Evolutionary conservation across 2,329 filamentous ascomycete species (phyloP).

Genomic region (Trematosphaeria pertusa): DNA sequence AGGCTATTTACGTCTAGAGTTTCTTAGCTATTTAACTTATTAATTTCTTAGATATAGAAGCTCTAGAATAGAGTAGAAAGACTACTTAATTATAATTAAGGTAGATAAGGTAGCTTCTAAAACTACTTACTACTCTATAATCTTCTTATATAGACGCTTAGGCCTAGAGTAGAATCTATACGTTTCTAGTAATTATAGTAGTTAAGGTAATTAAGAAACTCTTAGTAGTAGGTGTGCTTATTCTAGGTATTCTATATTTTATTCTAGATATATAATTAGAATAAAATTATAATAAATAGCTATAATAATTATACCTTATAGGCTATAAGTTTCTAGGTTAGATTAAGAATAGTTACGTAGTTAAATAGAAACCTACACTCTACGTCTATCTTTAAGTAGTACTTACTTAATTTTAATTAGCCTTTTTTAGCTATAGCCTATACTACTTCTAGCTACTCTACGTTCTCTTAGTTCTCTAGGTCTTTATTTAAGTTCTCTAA

Average conservation of each 20-base stretch:
- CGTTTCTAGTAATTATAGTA: conserved; percentile 3
- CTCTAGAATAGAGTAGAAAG: too few species aligned
- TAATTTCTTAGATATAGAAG: too few species aligned
- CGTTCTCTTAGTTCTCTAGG: not conserved
- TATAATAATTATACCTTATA: conserved; percentile 15
- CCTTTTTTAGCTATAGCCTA: conserved; percentile 4
- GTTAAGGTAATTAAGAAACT: conserved; percentile 10
- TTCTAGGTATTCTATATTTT: not conserved
- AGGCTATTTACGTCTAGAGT: too few species aligned
- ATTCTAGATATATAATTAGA: conserved; percentile 5
- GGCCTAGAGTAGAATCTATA: conserved; percentile 5
- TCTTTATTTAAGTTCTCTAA: conserved; percentile 1
- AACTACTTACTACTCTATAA: too few species aligned
- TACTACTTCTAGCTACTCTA: conserved; percentile 7
- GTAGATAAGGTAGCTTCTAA: too few species aligned
- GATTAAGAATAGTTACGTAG: conserved; percentile 8
- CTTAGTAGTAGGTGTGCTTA: conserved; percentile 2
- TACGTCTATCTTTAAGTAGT: conserved; percentile 4
- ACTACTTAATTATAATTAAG: too few species aligned
- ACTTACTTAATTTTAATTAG: conserved; percentile 5
- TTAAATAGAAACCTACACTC: conserved; percentile 6
- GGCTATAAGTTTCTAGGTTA: conserved; percentile 3
- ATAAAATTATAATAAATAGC: too few species aligned
- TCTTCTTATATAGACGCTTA: too few species aligned
- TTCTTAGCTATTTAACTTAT: too few species aligned